Conservation (phyloP, 2,329 filamentous ascomycete species). For the Dothiorella sarmentorum region DNA sequence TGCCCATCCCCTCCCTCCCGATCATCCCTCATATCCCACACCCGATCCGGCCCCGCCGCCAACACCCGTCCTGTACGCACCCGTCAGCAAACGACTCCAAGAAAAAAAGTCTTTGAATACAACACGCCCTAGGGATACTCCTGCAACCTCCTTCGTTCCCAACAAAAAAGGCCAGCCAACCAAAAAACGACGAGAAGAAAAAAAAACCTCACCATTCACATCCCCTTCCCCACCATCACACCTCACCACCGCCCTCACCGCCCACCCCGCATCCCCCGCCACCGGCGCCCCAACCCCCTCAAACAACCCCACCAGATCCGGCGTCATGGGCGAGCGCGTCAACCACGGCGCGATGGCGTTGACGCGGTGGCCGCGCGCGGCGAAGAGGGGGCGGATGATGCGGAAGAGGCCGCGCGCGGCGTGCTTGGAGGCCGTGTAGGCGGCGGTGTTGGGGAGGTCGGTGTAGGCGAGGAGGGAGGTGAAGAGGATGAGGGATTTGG, state of each 20-base stretch:
- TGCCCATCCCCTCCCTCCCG: background rate
- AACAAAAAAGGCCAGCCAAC: too few relatives aligned
- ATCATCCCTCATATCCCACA: background rate
- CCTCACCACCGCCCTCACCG: background rate
- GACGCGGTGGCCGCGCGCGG: conserved; percentile 19
- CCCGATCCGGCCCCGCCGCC: background rate
- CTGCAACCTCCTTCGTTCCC: too few relatives aligned
- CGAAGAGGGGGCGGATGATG: conserved; percentile 22
- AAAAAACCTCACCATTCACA: background rate
- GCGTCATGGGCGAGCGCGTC: conserved; percentile 25
- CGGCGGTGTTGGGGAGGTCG: conserved; percentile 24
- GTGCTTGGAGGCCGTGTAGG: conserved; percentile 31
- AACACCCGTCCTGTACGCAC: background rate
- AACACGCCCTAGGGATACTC: too few relatives aligned
- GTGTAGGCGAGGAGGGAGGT: conserved; percentile 27
- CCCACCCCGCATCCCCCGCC: background rate
- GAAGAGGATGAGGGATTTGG: conserved; percentile 25
- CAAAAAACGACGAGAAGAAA: background rate
- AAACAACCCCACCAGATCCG: conserved; percentile 3
- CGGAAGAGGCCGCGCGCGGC: conserved; percentile 31
- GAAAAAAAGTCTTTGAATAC: too few relatives aligned
- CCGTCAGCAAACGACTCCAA: background rate
- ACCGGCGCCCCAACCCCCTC: background rate
- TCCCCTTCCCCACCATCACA: background rate
- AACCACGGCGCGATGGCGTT: conserved; percentile 33